These are phyloP conservation scores for Apiotrichum gamsii DNA, from an alignment of 1,284 basidiomycete genomes.

Conservation along the genomic window DNA sequence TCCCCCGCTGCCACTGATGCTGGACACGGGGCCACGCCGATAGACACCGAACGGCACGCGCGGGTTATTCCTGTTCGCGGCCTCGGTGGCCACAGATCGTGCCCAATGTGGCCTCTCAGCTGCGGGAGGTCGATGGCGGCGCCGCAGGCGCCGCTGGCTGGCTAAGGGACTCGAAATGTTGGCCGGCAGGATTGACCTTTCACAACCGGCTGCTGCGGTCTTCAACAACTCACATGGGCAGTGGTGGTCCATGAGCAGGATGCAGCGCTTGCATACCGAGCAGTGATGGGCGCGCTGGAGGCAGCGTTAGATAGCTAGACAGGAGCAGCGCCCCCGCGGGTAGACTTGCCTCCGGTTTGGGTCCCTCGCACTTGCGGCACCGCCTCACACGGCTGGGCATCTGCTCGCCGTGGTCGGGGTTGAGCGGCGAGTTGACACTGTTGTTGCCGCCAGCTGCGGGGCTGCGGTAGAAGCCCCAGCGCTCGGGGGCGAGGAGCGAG, in stretches of 20 bases:
- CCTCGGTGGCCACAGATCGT: no score
- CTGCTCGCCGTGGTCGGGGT: neutral
- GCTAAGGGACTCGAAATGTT: no score
- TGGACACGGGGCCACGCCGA: no score
- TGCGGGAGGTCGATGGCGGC: no score
- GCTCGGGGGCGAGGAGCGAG: constrained; percentile 26
- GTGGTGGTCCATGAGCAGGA: constrained; percentile 92
- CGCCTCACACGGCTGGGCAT: constrained; percentile 47
- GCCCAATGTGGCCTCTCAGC: no score
- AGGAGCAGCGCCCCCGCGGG: no score
- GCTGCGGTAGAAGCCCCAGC: constrained; percentile 22
- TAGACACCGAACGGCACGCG: no score
- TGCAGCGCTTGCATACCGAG: constrained; percentile 82
- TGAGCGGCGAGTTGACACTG: neutral
- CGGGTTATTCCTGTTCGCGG: no score
- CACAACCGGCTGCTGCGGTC: no score
- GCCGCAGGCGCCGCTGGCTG: no score
- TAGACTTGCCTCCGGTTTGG: constrained; percentile 71
- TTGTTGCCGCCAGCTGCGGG: neutral
- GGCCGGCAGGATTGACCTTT: no score
- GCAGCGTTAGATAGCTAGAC: constrained; percentile 1
- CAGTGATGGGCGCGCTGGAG: constrained; percentile 93
- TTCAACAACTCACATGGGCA: constrained; percentile 63
- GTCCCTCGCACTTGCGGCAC: constrained; percentile 63
- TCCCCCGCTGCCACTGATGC: no score